Conservation (phyloP, 2,329 filamentous ascomycete genomes). For the Trichoderma gracile region DNA sequence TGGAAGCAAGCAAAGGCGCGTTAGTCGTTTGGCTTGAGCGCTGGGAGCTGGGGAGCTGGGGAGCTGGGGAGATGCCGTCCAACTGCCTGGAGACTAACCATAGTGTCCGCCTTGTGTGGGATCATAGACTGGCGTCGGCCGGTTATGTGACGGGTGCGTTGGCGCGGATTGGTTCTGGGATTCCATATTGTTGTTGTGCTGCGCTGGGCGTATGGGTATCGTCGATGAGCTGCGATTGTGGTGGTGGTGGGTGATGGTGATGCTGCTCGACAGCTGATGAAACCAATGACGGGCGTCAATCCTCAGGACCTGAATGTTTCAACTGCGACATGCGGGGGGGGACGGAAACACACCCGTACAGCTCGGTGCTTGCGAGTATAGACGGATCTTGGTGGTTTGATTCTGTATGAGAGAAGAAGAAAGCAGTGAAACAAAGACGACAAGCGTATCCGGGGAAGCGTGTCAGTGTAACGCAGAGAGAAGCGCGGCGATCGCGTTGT, state of each 20-base stretch:
- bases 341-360: neutral
- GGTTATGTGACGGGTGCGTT: constrained; percentile 58
- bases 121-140: constrained; percentile 69
- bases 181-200: constrained; percentile 40
- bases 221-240: neutral
- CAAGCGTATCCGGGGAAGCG: neutral
- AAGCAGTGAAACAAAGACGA: neutral
- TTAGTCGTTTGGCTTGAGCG: constrained; percentile 24
- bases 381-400: neutral
- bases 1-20: constrained; percentile 32
- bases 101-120: constrained; percentile 74
- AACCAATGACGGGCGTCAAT: neutral
- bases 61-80: too few species aligned
- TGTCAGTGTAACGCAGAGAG: constrained; percentile 1
- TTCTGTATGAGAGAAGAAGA: neutral
- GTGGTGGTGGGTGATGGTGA: neutral
- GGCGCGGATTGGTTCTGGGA: constrained; percentile 50
- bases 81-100: constrained; percentile 51
- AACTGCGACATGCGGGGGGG: neutral
- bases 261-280: neutral
- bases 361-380: neutral
- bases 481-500: constrained; percentile 12
- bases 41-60: neutral
- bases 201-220: neutral
- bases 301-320: neutral